Conservation (phyloP, 148 eudicot genomes). For the Rhododendron vialii region DNA sequence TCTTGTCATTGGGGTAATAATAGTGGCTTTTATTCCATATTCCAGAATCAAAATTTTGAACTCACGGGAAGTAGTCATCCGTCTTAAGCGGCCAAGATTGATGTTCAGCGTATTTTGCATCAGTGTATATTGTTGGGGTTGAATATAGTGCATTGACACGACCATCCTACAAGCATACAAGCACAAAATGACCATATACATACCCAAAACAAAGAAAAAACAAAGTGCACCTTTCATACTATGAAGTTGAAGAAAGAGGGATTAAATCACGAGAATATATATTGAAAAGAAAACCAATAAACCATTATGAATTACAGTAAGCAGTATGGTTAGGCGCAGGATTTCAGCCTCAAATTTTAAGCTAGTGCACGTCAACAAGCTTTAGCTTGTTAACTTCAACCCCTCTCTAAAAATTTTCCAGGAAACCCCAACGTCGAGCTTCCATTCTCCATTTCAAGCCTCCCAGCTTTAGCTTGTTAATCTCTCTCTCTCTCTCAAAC, state of each 20-base stretch:
- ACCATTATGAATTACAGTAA: background rate
- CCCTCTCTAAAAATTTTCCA: too few relatives aligned
- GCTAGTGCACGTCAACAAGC: background rate
- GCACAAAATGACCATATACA: background rate
- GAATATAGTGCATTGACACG: constrained; percentile 97
- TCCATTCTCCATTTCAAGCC: too few relatives aligned
- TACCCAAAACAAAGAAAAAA: background rate
- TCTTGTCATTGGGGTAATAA: background rate
- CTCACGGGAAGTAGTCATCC: constrained; percentile 96
- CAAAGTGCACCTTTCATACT: background rate
- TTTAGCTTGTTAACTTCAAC: background rate
- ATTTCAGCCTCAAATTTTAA: background rate
- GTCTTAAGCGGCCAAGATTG: constrained; percentile 83
- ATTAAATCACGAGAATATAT: background rate
- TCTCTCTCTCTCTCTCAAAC: too few relatives aligned
- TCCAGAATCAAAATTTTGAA: constrained; percentile 11
- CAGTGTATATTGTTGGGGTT: constrained; percentile 85
- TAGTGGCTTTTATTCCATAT: background rate
- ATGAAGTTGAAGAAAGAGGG: background rate
- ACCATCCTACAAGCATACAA: constrained; percentile 61
- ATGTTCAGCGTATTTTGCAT: constrained; percentile 71
- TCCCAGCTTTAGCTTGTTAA: too few relatives aligned
- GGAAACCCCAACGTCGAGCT: too few relatives aligned
- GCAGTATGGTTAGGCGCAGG: background rate
- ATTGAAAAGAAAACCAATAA: background rate